A percentile compares a stretch with the other conserved stretches of the same genome.
Conservation (phyloP, 1,284 basidiomycete species). For the Stereum hirsutum region DNA sequence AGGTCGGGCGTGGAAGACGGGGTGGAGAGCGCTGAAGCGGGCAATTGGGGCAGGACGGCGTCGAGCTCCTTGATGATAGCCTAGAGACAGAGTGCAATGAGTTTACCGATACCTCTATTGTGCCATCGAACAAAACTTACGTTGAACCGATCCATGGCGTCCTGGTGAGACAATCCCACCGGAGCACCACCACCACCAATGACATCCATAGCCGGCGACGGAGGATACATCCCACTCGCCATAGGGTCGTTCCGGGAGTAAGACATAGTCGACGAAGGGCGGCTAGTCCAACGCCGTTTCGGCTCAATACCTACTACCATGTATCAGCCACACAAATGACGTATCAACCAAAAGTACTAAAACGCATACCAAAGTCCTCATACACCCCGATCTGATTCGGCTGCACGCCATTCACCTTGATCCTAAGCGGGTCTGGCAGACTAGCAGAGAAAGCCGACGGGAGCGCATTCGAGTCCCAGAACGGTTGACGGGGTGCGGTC, state of each 20-base stretch:
- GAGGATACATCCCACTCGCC: slow-evolving; percentile 32
- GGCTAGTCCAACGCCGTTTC: slow-evolving; percentile 46
- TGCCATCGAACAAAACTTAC: slow-evolving; percentile 29
- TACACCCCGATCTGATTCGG: slow-evolving; percentile 85
- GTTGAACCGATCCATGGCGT: slow-evolving; percentile 71
- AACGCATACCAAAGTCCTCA: slow-evolving; percentile 79
- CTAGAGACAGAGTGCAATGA: slow-evolving; percentile 10
- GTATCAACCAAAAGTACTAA: background rate
- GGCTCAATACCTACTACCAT: slow-evolving; percentile 33
- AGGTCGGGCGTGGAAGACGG: slow-evolving; percentile 83
- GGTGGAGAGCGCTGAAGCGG: slow-evolving; percentile 53
- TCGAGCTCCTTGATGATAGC: slow-evolving; percentile 73
- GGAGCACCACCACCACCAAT: slow-evolving; percentile 24
- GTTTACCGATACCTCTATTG: slow-evolving; percentile 1
- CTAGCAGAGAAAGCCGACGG: slow-evolving; percentile 70
- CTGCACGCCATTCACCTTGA: slow-evolving; percentile 80
- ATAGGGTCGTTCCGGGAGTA: slow-evolving; percentile 38
- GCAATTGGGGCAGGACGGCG: slow-evolving; percentile 62
- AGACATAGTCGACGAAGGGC: slow-evolving; percentile 58
- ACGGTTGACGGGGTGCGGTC: slow-evolving; percentile 64
- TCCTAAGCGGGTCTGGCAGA: slow-evolving; percentile 85
- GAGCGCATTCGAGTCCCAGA: slow-evolving; percentile 79
- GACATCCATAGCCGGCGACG: slow-evolving; percentile 41
- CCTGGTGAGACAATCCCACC: slow-evolving; percentile 45
- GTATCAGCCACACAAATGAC: background rate